Conservation (phyloP, 2,329 filamentous ascomycete genomes). For the Triangularia setosa region DNA sequence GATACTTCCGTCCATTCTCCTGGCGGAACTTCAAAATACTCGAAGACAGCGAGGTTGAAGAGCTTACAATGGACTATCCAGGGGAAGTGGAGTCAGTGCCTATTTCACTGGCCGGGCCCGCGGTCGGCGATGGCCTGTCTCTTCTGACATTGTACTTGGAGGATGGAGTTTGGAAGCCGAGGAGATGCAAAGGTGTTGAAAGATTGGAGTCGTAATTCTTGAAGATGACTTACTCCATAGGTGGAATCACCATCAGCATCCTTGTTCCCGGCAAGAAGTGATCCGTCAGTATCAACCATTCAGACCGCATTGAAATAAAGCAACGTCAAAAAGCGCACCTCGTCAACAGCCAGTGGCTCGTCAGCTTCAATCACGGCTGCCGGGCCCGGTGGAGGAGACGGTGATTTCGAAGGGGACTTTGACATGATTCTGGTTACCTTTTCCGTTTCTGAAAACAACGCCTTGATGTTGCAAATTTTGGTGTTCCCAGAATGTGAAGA, state of each 20-base stretch:
- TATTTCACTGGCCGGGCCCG: not conserved
- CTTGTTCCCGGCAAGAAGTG: not conserved
- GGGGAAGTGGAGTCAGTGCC: not conserved
- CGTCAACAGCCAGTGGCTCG: not conserved
- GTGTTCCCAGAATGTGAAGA: not conserved
- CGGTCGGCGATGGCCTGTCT: not conserved
- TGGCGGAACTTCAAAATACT: conserved; percentile 11
- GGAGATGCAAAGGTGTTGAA: too few relatives aligned
- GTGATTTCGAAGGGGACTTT: not conserved
- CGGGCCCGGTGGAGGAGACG: not conserved
- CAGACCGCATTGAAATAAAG: not conserved
- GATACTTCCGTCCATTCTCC: conserved; percentile 17
- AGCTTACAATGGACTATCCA: conserved; percentile 5
- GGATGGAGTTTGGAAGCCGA: too few relatives aligned
- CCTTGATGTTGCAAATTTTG: not conserved
- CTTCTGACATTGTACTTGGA: not conserved
- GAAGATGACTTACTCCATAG: not conserved
- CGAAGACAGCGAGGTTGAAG: conserved; percentile 12
- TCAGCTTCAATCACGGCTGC: not conserved
- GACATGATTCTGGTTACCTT: too few relatives aligned
- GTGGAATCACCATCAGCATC: not conserved
- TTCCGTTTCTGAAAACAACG: too few relatives aligned
- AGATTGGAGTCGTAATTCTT: not conserved
- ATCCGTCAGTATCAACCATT: not conserved
- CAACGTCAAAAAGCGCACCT: not conserved